phyloP scores from a whole-genome alignment of 345 rosid genomes.

The Camelina sativa region DNA sequence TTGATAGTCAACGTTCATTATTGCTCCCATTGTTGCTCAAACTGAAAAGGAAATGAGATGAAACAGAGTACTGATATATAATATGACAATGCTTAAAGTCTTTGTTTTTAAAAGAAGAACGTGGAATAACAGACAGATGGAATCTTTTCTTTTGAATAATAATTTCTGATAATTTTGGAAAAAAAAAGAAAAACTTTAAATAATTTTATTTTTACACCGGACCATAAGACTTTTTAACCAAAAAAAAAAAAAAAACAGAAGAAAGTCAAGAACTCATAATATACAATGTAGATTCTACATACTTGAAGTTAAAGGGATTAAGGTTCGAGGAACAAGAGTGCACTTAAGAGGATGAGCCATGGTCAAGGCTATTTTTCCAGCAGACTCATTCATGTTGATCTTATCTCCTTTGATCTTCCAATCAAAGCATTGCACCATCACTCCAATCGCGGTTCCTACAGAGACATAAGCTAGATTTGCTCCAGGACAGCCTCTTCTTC shows the following conservation, averaged over 20 bases:
- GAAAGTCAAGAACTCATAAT: neutral
- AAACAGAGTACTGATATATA: too few relatives aligned
- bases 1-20: too few relatives aligned
- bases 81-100: too few relatives aligned
- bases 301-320: neutral
- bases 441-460: neutral
- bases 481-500: neutral
- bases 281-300: neutral
- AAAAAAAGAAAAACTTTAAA: too few relatives aligned
- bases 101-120: too few relatives aligned
- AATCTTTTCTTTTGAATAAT: too few relatives aligned
- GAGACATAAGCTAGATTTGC: neutral
- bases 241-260: neutral
- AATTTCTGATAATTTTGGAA: too few relatives aligned
- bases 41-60: too few relatives aligned
- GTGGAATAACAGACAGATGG: too few relatives aligned
- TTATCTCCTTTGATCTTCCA: slow-evolving; percentile 4
- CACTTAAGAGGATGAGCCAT: neutral
- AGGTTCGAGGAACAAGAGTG: neutral
- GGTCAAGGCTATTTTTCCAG: neutral
- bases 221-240: too few relatives aligned
- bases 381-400: neutral
- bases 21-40: too few relatives aligned
- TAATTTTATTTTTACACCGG: too few relatives aligned
- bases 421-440: slow-evolving; percentile 10